Percentiles rank a stretch among this genome's conserved stretches.
Conservation (phyloP, 305 asterid genomes). For the Fraxinus floribunda region DNA sequence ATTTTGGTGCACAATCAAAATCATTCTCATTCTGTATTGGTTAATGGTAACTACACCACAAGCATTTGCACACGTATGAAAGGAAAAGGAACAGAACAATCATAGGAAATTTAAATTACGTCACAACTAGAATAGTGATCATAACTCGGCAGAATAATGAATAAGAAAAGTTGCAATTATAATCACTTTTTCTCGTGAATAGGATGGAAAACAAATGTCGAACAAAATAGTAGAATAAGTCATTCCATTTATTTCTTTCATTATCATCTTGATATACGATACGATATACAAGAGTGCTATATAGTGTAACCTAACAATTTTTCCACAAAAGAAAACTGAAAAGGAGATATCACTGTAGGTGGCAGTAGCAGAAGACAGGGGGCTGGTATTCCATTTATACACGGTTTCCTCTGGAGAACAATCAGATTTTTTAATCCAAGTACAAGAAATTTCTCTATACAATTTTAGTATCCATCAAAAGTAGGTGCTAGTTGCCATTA, state of each 20-base stretch:
- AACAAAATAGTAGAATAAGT: not conserved
- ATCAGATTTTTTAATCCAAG: slow-evolving; percentile 26
- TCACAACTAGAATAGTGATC: not conserved
- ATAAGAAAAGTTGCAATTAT: not conserved
- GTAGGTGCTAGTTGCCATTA: slow-evolving; percentile 8
- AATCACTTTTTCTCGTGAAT: not conserved
- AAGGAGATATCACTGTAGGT: not conserved
- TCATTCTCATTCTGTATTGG: not conserved
- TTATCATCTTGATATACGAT: not conserved
- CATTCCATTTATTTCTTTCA: not conserved
- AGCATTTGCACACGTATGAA: not conserved
- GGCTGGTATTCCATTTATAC: slow-evolving; percentile 30
- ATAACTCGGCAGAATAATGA: not conserved
- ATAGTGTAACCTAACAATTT: not conserved
- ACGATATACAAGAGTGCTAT: not conserved
- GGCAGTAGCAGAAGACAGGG: not conserved
- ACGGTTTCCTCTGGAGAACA: slow-evolving; percentile 26
- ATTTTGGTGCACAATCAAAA: not conserved
- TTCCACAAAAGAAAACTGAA: not conserved
- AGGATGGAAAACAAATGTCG: not conserved
- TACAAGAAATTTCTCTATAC: slow-evolving; percentile 32
- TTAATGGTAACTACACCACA: not conserved
- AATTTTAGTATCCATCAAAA: slow-evolving; percentile 23
- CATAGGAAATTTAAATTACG: not conserved
- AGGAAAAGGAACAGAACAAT: not conserved